Evolutionary conservation across 495 filamentous ascomycete genomes (phyloP).

Genomic region (Aspergillus hancockii): DNA sequence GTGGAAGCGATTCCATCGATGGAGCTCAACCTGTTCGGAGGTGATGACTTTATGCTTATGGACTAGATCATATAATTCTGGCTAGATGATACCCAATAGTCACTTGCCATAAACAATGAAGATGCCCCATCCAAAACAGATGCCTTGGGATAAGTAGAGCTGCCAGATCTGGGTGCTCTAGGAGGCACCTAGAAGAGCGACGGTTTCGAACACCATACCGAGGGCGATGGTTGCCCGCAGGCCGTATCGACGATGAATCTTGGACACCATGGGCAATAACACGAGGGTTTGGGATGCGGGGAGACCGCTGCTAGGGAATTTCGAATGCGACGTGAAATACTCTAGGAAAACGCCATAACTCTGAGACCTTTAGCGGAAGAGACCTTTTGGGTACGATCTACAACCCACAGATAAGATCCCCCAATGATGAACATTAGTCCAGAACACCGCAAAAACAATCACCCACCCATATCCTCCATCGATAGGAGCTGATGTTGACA

Average conservation of each 20-base stretch:
- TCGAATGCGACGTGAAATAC: not conserved
- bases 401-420: not conserved
- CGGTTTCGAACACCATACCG: not conserved
- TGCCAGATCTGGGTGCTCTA: not conserved
- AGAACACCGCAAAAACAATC: constrained; percentile 1
- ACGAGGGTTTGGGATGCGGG: not conserved
- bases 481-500: not conserved
- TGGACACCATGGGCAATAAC: not conserved
- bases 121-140: constrained; percentile 26
- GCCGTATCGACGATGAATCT: not conserved
- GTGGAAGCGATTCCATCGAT: constrained; percentile 20
- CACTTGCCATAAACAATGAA: constrained; percentile 42
- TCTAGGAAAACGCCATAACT: constrained; percentile 1
- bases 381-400: not conserved
- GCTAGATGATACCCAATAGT: constrained; percentile 35
- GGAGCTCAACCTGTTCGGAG: constrained; percentile 22
- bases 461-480: constrained; percentile 2
- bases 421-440: constrained; percentile 2
- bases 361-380: not conserved
- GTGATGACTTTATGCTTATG: constrained; percentile 21
- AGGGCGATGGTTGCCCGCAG: not conserved
- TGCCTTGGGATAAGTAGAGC: not conserved
- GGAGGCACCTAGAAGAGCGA: not conserved
- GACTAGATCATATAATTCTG: constrained; percentile 33
- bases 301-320: not conserved